Percentiles rank a stretch among this genome's conserved stretches.
Conservation (phyloP, 1,139 yeast genomes). For the Scheffersomyces stambukii region DNA sequence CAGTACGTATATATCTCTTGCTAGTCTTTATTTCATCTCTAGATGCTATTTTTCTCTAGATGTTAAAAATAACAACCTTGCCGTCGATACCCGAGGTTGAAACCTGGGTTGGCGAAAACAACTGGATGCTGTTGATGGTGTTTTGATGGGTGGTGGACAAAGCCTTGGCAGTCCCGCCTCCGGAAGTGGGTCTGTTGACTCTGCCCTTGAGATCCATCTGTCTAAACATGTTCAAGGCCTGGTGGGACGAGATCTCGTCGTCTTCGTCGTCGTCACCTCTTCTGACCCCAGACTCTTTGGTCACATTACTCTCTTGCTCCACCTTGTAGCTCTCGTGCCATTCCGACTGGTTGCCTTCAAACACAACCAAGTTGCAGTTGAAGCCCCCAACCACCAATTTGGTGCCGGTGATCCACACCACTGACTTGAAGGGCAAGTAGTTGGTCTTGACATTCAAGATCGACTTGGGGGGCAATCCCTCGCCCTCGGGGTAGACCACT, state of each 20-base stretch:
- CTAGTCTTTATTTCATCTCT: no score
- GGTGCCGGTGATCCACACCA: slow-evolving; percentile 63
- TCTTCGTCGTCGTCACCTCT: slow-evolving; percentile 47
- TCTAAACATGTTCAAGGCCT: slow-evolving; percentile 92
- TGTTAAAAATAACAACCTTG: slow-evolving; percentile 64
- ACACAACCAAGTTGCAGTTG: slow-evolving; percentile 86
- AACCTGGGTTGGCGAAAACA: slow-evolving; percentile 47
- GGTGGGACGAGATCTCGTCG: slow-evolving; percentile 63
- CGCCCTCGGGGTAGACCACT: slow-evolving; percentile 73
- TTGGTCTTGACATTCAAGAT: slow-evolving; percentile 56
- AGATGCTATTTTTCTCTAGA: no score
- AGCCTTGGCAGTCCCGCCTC: slow-evolving; percentile 41
- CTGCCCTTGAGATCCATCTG: slow-evolving; percentile 94
- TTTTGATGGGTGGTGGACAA: slow-evolving; percentile 86
- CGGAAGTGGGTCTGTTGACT: slow-evolving; percentile 38
- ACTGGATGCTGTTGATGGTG: slow-evolving; percentile 72
- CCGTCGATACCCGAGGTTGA: slow-evolving; percentile 75
- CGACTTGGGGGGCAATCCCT: slow-evolving; percentile 49
- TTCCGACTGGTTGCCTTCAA: slow-evolving; percentile 62
- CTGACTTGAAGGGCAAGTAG: slow-evolving; percentile 75
- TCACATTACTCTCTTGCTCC: slow-evolving; percentile 49
- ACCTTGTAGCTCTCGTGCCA: slow-evolving; percentile 67
- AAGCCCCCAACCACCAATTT: slow-evolving; percentile 86
- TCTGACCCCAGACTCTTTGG: slow-evolving; percentile 26
- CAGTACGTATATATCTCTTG: background rate